phyloP scores from a whole-genome alignment of 495 filamentous ascomycete genomes.

The Thermochaetoides thermophila region DNA sequence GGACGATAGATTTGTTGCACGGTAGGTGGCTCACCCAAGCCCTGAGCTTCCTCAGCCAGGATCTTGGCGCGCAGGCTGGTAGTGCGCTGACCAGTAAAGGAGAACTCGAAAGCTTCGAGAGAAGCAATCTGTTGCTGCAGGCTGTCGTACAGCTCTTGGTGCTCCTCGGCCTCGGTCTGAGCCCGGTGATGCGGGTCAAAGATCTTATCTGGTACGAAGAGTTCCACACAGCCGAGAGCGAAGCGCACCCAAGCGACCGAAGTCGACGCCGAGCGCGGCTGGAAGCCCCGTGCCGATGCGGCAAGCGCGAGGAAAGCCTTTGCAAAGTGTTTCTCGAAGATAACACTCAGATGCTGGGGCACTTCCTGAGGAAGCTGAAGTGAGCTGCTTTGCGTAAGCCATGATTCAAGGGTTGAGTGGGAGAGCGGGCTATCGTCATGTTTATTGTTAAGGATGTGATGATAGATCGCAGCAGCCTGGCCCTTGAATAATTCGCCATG shows the following conservation, averaged over 20 bases:
- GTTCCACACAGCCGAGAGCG: slow-evolving; percentile 46
- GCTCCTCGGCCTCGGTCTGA: slow-evolving; percentile 53
- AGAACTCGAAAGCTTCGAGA: slow-evolving; percentile 47
- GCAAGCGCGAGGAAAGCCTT: slow-evolving; percentile 24
- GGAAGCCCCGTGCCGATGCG: slow-evolving; percentile 13
- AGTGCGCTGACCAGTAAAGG: slow-evolving; percentile 50
- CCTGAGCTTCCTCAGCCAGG: slow-evolving; percentile 41
- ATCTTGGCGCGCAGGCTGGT: slow-evolving; percentile 48
- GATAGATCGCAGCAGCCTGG: slow-evolving; percentile 4
- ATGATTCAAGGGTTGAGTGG: too few species aligned
- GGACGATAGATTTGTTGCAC: slow-evolving; percentile 53
- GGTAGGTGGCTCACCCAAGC: slow-evolving; percentile 46
- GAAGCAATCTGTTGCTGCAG: slow-evolving; percentile 43
- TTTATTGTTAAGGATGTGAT: slow-evolving; percentile 2
- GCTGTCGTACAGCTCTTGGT: slow-evolving; percentile 38
- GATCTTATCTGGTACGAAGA: slow-evolving; percentile 74
- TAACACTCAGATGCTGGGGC: slow-evolving; percentile 11
- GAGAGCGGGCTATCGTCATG: too few species aligned
- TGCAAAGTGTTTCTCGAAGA: slow-evolving; percentile 26
- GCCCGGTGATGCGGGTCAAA: slow-evolving; percentile 74
- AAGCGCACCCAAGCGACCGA: slow-evolving; percentile 51
- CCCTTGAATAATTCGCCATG: slow-evolving; percentile 17
- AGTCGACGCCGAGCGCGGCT: slow-evolving; percentile 17
- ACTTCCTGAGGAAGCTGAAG: slow-evolving; percentile 4
- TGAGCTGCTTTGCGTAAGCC: slow-evolving; percentile 2